Evolutionary conservation across 1,139 yeast species (phyloP), one percentile per base, ranked within the genome.

Genomic region (Pneumocystis jirovecii): DNA sequence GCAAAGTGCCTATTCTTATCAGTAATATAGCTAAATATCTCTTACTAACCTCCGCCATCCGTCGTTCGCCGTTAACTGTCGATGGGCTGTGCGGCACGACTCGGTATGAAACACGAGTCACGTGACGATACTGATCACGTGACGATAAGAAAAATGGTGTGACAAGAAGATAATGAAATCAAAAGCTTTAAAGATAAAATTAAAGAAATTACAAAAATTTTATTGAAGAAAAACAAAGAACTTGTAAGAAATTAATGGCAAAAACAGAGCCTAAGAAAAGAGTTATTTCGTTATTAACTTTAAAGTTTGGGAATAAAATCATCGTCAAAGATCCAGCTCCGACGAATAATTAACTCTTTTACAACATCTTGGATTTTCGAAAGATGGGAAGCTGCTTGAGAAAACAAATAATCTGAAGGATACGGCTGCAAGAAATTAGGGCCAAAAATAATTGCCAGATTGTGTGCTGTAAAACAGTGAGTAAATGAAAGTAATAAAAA

Each of bases 391-490:
- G 64, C 63, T 15, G 64, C 40, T 19, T 45, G 57, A 6, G 67
- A 63, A 44, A 65, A 59, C 8, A 64, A 63, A 35, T 61, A 21
- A 39, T 50, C 56, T 19, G 40, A 60, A 3, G 65, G 64, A 50
- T 12, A 25, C 2, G 57, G 57, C 35, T 62, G 63, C 19, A 93
- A 82, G 63, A 93, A 77, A 1, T 89, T 90, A 12, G 96, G 96
- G 0, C 97, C 96, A 97, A 97, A 93, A 65, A 93, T 89, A 65
- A 88, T 88, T 63, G 95, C 87, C 70, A 90, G 76, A 66, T 86
- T 85, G 72, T 85, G 86, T 65, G 85, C 80, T 50, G 10, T 25
- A 12, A 50, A 10, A 50, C 34, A 10, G 12, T 50, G 21, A 50
- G n/a, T 50, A 50, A 50, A 25, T 12, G 10, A 25, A 50, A 50